Base-by-base conservation (phyloP, 352 stramenopile genomes). In the Phytophthora kernoviae region DNA sequence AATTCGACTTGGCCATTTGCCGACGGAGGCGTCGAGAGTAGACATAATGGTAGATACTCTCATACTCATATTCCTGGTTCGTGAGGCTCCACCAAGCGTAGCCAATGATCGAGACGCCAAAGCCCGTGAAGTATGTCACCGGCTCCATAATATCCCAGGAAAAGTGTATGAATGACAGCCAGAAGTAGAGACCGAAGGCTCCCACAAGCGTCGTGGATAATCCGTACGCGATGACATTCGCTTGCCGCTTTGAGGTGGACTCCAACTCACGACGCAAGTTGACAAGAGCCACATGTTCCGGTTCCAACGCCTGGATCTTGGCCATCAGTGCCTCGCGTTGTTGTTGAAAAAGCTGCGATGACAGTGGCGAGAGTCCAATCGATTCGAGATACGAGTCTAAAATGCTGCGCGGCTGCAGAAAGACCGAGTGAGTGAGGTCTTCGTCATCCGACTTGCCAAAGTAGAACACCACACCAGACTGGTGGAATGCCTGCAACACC, bases 61-160 rank as follows among this genome's bases (percentile, higher is more conserved):
- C 83, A 55, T 94, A 96, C 67, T 93, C 85, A 68, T 94, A 94
- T 73, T 96, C 85, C 47, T 85, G 81, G 66, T 91, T 92, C 22
- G 85, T 93, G 42, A 89, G 33, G 40, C 81, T 93, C 87, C 87
- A 96, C 87, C 85, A 94, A 44, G 76, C 61, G 65, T 93, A 94
- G 14, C 79, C 79, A 15, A 94, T 52, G 47, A 96, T 79, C 18
- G 72, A 87, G 46, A 92, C 73, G 27, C 81, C 85, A 53, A 93
- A 93, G 26, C 86, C 87, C 10, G 84, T 94, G 55, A 94, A 93
- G 70, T 96, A 96, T 60, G 85, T 96, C 59, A 96, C 85, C 0
- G 87, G 87, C 59, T 96, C 87, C 87, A 96, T 96, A 53, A 94
- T 96, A 58, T 94, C 85, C 87, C 85, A 96, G 44, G 85, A 94